Conservation (phyloP, 1,139 yeast species). For the Scheffersomyces parashehatae region DNA sequence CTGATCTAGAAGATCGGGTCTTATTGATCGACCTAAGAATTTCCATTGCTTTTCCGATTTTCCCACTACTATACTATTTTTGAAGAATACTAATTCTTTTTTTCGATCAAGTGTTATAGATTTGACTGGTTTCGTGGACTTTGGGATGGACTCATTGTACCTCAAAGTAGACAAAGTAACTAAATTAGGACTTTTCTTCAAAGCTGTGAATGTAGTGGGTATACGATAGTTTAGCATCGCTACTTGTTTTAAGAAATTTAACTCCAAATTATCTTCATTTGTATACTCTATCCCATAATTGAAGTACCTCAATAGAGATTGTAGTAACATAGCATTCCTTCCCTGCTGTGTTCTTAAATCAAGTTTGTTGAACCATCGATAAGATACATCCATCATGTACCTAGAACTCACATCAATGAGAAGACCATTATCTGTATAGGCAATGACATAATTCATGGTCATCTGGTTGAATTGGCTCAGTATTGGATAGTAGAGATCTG, state of each 20-base stretch:
- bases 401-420: slow-evolving; percentile 36
- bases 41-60: slow-evolving; percentile 43
- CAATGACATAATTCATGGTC: slow-evolving; percentile 36
- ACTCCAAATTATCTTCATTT: slow-evolving; percentile 16
- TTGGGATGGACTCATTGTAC: slow-evolving; percentile 29
- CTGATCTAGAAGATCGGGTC: slow-evolving; percentile 15
- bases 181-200: slow-evolving; percentile 34
- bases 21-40: slow-evolving; percentile 35
- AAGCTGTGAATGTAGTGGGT: slow-evolving; percentile 29
- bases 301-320: slow-evolving; percentile 23
- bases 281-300: slow-evolving; percentile 14
- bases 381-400: slow-evolving; percentile 36
- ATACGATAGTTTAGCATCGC: slow-evolving; percentile 28
- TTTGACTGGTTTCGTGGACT: slow-evolving; percentile 14
- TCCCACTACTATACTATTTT: slow-evolving; percentile 27
- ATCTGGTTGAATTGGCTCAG: slow-evolving; percentile 29
- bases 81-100: slow-evolving; percentile 24
- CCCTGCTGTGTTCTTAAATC: slow-evolving; percentile 36
- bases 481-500: slow-evolving; percentile 25
- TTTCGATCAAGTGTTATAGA: slow-evolving; percentile 14
- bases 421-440: slow-evolving; percentile 19
- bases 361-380: slow-evolving; percentile 31
- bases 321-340: slow-evolving; percentile 26
- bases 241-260: slow-evolving; percentile 20
- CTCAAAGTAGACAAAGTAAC: slow-evolving; percentile 26